phyloP scores from a whole-genome alignment of 75 land plant species.

The Isoetes taiwanensis region DNA sequence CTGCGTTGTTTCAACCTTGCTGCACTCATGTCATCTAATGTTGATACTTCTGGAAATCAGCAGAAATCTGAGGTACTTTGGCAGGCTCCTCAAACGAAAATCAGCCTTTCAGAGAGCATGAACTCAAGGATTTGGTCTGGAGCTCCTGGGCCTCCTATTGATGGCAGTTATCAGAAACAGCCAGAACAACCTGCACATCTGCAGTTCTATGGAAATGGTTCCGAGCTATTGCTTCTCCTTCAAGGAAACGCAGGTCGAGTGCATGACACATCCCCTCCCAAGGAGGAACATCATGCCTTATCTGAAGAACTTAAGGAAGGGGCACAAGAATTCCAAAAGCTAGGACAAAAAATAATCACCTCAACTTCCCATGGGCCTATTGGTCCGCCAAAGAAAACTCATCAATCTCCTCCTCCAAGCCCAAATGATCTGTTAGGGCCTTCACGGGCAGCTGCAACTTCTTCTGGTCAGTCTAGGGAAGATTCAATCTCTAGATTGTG shows the following conservation, averaged over 20 bases:
- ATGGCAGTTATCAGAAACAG: not conserved
- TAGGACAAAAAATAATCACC: not conserved
- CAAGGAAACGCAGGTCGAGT: slow-evolving; percentile 9
- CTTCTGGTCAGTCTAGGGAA: not conserved
- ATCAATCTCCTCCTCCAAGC: slow-evolving; percentile 1
- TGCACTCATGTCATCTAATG: too few species aligned
- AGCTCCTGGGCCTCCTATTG: slow-evolving; percentile 1
- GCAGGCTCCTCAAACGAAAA: not conserved
- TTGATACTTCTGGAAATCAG: too few species aligned
- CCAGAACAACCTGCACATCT: not conserved
- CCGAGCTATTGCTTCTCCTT: slow-evolving; percentile 21
- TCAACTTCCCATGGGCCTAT: slow-evolving; percentile 17
- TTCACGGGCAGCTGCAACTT: slow-evolving; percentile 15
- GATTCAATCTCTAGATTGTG: too few species aligned
- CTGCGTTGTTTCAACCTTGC: too few species aligned
- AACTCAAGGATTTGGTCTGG: not conserved
- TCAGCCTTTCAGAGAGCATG: not conserved
- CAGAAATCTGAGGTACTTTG: too few species aligned
- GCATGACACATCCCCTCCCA: not conserved
- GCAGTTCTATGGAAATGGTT: slow-evolving; percentile 19
- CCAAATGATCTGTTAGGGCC: slow-evolving; percentile 17
- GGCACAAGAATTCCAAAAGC: not conserved
- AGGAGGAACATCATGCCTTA: not conserved
- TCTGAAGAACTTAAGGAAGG: not conserved
- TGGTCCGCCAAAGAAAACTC: slow-evolving; percentile 17